A percentile compares a stretch with the other conserved stretches of the same genome.
These are phyloP conservation scores for Clavispora fructus DNA, from an alignment of 805 yeast species.

Conservation along the genomic window DNA sequence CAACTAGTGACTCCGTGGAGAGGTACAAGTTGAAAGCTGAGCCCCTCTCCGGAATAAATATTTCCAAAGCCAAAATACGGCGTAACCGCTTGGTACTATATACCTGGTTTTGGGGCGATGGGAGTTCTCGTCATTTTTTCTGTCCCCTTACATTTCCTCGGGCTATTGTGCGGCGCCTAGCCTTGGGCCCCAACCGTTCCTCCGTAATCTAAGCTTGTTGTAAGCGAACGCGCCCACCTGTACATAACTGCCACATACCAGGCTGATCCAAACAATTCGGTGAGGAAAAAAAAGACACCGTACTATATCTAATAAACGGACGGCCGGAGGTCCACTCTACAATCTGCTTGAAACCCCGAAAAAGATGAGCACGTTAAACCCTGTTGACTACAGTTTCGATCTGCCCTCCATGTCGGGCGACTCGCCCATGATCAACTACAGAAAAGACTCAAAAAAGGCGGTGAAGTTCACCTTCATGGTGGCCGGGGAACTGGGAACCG, in stretches of 20 bases:
- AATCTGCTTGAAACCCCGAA: background rate
- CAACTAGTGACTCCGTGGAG: too few species aligned
- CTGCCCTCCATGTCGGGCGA: constrained; percentile 22
- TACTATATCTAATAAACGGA: background rate
- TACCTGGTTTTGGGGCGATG: too few species aligned
- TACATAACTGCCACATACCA: constrained; percentile 1
- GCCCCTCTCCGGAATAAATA: too few species aligned
- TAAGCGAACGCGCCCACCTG: background rate
- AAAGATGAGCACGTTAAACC: background rate
- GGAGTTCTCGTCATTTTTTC: background rate
- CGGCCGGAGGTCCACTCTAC: background rate
- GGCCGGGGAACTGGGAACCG: constrained; percentile 71
- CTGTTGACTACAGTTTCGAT: constrained; percentile 16
- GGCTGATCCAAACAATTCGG: constrained; percentile 1
- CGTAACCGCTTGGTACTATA: too few species aligned
- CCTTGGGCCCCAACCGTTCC: background rate
- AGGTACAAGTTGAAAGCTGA: too few species aligned
- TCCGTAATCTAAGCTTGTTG: background rate
- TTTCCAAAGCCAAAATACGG: too few species aligned
- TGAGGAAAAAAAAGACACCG: background rate
- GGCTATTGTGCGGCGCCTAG: background rate
- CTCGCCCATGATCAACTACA: constrained; percentile 45
- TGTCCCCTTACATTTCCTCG: background rate
- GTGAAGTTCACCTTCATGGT: constrained; percentile 69
- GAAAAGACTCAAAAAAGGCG: constrained; percentile 69